Evolutionary conservation across 1,139 yeast species (phyloP), one percentile per base, ranked within the genome.

Genomic region (Pichia sp.): DNA sequence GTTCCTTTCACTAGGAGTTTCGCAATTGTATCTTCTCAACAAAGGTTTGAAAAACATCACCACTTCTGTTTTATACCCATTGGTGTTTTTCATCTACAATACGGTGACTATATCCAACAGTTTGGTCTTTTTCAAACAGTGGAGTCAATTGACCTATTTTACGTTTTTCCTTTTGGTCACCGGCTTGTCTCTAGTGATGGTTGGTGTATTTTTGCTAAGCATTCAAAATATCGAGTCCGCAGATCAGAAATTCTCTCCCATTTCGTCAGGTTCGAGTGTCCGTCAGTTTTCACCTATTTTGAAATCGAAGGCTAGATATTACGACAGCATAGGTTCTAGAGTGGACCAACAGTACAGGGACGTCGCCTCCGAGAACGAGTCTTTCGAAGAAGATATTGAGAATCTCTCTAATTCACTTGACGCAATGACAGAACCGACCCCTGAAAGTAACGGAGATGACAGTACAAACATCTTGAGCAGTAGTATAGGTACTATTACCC

Each of bases 41-140:
- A 74, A 81, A 60, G 96, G 95, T 0, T 74, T 90, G 52, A 77
- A 83, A 45, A 77, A 79, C 58, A 78, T 86, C 44, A 82, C 91
- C 50, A 88, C 96, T 0, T 82, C 93, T 8, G 78, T 88, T 13
- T 73, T 90, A 41, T 90, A 89, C 63, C 96, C 96, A 0, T 72
- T 90, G 57, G 87, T 91, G 49, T 90, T 90, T 66, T 85, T 95
- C 68, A 82, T 88, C 43, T 90, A 85, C 73, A 90, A 88, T 68
- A 70, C 87, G 52, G 74, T 80, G 57, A 85, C 87, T 59, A 83
- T 89, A 60, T 67, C 84, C 53, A 90, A 89, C 64, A 93, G 90
- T 41, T 68, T 88, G 54, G 74, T 82, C 3, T 88, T 81, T 62
- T 82, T 79, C 65, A 72, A 82, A 58, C 82, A 79, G 59, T 70